Conservation (phyloP, 2,329 filamentous ascomycete genomes). For the Fusarium subglutinans region DNA sequence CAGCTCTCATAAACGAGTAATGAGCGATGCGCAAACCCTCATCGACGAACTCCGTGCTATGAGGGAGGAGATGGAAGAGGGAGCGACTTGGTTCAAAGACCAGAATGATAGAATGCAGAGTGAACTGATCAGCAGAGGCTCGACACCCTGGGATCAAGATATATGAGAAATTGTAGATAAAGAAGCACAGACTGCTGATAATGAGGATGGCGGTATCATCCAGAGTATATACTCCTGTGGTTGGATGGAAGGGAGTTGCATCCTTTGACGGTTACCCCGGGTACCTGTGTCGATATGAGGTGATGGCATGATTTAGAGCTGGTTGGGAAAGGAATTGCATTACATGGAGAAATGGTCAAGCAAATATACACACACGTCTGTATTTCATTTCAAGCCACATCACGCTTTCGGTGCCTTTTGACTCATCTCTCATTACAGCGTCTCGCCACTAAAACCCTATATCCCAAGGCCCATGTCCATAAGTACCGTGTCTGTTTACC, state of each 20-base stretch:
- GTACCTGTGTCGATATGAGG: constrained; percentile 11
- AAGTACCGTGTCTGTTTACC: not conserved
- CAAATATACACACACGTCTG: constrained; percentile 28
- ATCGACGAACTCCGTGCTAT: constrained; percentile 53
- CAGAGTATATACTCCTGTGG: constrained; percentile 36
- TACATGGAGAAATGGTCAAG: constrained; percentile 13
- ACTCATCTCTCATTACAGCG: not conserved
- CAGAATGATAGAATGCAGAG: constrained; percentile 56
- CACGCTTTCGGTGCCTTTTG: not conserved
- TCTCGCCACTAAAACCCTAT: not conserved
- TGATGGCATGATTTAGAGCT: constrained; percentile 22
- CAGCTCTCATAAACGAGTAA: constrained; percentile 51
- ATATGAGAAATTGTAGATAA: constrained; percentile 33
- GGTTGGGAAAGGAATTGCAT: constrained; percentile 11
- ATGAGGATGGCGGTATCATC: constrained; percentile 4
- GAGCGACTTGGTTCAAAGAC: constrained; percentile 56
- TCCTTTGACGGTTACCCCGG: constrained; percentile 28
- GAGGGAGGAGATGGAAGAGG: constrained; percentile 57
- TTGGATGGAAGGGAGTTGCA: constrained; percentile 35
- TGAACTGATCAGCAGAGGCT: constrained; percentile 47
- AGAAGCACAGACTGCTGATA: not conserved
- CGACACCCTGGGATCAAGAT: constrained; percentile 49
- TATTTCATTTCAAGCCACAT: constrained; percentile 3
- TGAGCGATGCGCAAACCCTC: constrained; percentile 54
- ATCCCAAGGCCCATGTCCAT: not conserved